Evolutionary conservation across 345 rosid species (phyloP).

Genomic region (Carallia brachiata): DNA sequence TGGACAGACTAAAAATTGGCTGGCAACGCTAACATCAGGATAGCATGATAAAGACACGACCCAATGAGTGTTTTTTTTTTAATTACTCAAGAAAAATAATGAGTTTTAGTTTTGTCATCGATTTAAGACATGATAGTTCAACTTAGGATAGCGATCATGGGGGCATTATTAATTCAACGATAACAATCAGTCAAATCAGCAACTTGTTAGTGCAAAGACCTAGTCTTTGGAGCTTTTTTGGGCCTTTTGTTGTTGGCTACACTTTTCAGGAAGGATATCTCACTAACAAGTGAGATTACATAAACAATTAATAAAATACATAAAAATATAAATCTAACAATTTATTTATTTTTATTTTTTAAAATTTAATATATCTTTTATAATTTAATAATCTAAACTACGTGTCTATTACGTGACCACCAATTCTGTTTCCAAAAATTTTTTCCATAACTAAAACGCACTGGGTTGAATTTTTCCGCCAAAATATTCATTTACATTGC

Average conservation of each 20-base stretch:
- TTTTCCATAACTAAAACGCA: not conserved
- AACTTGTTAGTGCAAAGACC: not conserved
- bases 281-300: no score
- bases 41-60: slow-evolving; percentile 18
- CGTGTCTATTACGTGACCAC: no score
- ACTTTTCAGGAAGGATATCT: not conserved
- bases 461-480: not conserved
- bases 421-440: no score
- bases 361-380: no score
- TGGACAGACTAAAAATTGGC: no score
- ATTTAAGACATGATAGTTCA: slow-evolving; percentile 9
- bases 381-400: no score
- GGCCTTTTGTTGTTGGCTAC: not conserved
- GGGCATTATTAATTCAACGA: not conserved
- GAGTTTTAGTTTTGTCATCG: not conserved
- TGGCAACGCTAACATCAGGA: not conserved
- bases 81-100: no score
- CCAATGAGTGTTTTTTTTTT: not conserved
- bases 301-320: no score
- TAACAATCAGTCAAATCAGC: slow-evolving; percentile 21
- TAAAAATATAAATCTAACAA: no score
- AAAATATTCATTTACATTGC: slow-evolving; percentile 24
- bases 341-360: no score
- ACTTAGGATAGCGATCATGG: slow-evolving; percentile 14
- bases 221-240: not conserved